Base-by-base conservation (phyloP, 1,139 yeast genomes). In the Magnusiomyces sp. region DNA sequence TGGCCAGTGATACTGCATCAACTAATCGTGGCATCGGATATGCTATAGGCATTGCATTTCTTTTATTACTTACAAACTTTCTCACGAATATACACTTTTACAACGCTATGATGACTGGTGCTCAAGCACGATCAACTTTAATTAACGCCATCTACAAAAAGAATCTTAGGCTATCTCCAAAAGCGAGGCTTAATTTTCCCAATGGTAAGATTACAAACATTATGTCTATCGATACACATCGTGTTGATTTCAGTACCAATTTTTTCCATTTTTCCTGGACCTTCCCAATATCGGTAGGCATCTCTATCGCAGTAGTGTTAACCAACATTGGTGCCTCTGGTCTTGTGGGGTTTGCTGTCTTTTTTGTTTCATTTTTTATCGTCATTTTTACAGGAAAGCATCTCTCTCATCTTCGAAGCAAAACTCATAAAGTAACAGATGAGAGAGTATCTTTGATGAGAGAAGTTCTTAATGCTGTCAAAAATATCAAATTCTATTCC, bases 181-280 rank as follows among this genome's bases (percentile, higher is more conserved):
- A 73, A 51, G 76, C 92, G 1, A 74, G 76, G 50, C 77, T 77
- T 58, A 69, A 72, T 52, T 85, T 68, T 61, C 79, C 94, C 0
- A 71, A 77, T 23, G 85, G 94, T 53, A 77, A 76, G 55, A 74
- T 88, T 50, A 85, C 95, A 1, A 81, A 86, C 13, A 67, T 86
- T 61, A 75, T 87, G 67, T 83, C 92, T 13, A 81, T 94, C 1
- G 95, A 87, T 62, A 72, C 88, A 50, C 78, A 90, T 29, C 77
- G 95, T 60, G 75, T 88, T 40, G 95, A 87, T 62, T 76, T 85
- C 61, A 92, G 94, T 4, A 64, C 80, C 34, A 79, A 81, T 7
- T 83, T 83, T 67, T 83, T 81, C 58, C 87, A 89, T 2, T 77
- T 80, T 60, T 66, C 80, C 11, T 65, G 83, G 53, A 73, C 81